Conservation (phyloP, 148 eudicot species). For the Mesembryanthemum crystallinum region DNA sequence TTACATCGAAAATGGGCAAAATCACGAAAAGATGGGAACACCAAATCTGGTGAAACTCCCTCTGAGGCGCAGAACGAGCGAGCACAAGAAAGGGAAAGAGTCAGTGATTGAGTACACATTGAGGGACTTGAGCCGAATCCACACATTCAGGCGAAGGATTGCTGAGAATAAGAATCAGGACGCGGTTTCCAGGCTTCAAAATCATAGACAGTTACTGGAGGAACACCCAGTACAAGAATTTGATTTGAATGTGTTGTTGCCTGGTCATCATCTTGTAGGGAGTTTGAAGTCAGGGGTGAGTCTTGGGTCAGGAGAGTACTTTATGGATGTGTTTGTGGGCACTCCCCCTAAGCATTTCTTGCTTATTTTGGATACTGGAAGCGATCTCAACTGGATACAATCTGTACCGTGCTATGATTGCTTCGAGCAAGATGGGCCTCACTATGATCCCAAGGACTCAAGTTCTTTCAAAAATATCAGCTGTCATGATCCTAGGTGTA, state of each 20-base stretch:
- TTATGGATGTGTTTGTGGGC: constrained; percentile 87
- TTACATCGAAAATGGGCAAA: constrained; percentile 1
- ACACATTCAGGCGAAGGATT: constrained; percentile 56
- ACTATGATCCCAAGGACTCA: constrained; percentile 60
- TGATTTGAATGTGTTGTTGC: constrained; percentile 13
- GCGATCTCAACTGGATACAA: constrained; percentile 97
- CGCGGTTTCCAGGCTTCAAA: constrained; percentile 33
- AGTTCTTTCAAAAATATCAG: constrained; percentile 54
- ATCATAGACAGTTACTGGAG: constrained; percentile 25
- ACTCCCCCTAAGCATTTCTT: constrained; percentile 80
- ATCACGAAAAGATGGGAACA: constrained; percentile 5
- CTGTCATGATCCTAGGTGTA: constrained; percentile 72
- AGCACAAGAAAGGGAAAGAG: constrained; percentile 23
- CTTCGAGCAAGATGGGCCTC: constrained; percentile 76
- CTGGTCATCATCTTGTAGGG: constrained; percentile 64
- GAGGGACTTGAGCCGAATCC: constrained; percentile 64
- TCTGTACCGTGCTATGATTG: constrained; percentile 84
- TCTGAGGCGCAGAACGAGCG: constrained; percentile 45
- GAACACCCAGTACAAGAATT: constrained; percentile 21
- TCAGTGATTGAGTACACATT: constrained; percentile 47
- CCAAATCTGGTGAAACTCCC: constrained; percentile 43
- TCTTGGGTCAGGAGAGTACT: constrained; percentile 95
- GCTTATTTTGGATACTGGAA: constrained; percentile 87
- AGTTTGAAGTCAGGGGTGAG: constrained; percentile 86
- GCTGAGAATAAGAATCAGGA: constrained; percentile 63